These are phyloP conservation scores for Casuarina cunninghamiana DNA, from an alignment of 306 rosid species.

Conservation along the genomic window DNA sequence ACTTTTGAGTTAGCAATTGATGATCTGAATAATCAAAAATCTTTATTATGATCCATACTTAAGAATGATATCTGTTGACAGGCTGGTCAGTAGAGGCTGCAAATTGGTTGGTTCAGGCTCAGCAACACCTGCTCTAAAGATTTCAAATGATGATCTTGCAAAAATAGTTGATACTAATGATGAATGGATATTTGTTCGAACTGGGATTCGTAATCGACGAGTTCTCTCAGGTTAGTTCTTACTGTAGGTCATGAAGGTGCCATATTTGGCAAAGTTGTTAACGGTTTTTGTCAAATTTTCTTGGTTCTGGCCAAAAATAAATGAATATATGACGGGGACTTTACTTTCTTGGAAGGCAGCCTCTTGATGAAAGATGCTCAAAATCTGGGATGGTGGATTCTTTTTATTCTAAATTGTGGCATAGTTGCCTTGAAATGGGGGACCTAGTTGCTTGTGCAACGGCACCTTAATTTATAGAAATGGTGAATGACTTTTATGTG, in stretches of 20 bases:
- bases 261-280: conserved; percentile 14
- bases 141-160: conserved; percentile 92
- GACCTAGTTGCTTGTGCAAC: background rate
- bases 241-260: conserved; percentile 19
- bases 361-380: conserved; percentile 24
- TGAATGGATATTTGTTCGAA: conserved; percentile 93
- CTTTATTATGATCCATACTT: conserved; percentile 14
- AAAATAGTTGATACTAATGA: conserved; percentile 82
- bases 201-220: conserved; percentile 86
- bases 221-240: conserved; percentile 72
- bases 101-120: conserved; percentile 96
- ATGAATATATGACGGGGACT: background rate
- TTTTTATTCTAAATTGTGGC: background rate
- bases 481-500: conserved; percentile 25
- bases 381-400: background rate
- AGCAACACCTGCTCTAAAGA: conserved; percentile 77
- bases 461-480: conserved; percentile 3
- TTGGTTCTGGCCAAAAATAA: background rate
- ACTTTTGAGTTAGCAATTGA: conserved; percentile 20
- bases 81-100: conserved; percentile 85
- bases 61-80: conserved; percentile 27
- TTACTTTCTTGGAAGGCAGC: conserved; percentile 18
- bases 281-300: background rate
- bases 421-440: background rate
- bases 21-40: conserved; percentile 7